Evolutionary conservation across 768 basidiomycete species (phyloP).

Genomic region (Trametes villosa): DNA sequence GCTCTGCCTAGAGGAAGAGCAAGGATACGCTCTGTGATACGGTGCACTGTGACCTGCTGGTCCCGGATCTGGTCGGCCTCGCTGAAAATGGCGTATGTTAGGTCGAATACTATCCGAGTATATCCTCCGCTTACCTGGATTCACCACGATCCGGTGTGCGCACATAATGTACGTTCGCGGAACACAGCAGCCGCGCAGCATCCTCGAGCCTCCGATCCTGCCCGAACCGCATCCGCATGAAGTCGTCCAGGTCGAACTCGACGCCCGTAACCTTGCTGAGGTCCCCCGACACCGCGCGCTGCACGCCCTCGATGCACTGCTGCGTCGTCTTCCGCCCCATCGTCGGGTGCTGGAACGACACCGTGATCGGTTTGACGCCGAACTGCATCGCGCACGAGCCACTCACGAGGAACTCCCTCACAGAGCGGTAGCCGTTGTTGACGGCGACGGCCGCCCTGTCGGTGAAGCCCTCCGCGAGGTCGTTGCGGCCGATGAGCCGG

Average conservation of each 20-base stretch:
- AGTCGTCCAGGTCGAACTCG: conserved; percentile 71
- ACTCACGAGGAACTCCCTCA: conserved; percentile 62
- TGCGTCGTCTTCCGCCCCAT: conserved; percentile 55
- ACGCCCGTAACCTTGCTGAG: conserved; percentile 67
- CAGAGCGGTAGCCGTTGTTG: conserved; percentile 58
- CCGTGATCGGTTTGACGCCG: conserved; percentile 11
- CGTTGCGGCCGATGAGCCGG: conserved; percentile 70
- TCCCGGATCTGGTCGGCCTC: conserved; percentile 89
- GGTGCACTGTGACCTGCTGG: conserved; percentile 78
- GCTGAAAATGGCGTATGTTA: conserved; percentile 42
- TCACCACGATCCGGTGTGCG: conserved; percentile 69
- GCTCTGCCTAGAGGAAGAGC: conserved; percentile 89
- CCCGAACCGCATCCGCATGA: conserved; percentile 85
- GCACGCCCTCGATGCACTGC: conserved; percentile 54
- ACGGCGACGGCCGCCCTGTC: conserved; percentile 49
- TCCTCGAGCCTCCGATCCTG: conserved; percentile 91
- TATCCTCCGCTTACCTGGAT: conserved; percentile 54
- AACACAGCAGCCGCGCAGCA: conserved; percentile 88
- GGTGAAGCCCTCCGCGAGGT: conserved; percentile 69
- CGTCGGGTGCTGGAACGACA: conserved; percentile 49
- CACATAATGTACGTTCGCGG: conserved; percentile 69
- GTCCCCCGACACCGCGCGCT: conserved; percentile 53
- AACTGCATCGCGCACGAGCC: conserved; percentile 1
- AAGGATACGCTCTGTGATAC: conserved; percentile 87
- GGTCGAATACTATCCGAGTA: too few relatives aligned